Conservation (phyloP, 768 basidiomycete genomes). For the Trametes villosa region DNA sequence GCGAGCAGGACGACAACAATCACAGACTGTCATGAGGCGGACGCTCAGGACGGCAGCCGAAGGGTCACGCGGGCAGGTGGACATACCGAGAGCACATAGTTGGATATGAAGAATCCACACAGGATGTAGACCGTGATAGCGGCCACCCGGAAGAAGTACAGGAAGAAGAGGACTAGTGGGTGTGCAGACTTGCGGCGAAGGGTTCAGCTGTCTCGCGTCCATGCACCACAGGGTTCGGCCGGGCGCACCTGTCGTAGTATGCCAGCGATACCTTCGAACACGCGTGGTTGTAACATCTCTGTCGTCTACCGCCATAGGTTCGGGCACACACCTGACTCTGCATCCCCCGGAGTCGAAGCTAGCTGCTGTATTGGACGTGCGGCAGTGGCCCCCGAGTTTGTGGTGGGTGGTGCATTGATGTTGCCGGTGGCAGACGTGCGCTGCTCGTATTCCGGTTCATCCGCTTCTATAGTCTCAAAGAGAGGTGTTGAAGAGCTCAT, state of each 20-base stretch:
- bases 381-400: constrained; percentile 49
- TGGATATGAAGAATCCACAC: constrained; percentile 87
- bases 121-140: constrained; percentile 94
- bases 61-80: not conserved
- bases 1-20: constrained; percentile 91
- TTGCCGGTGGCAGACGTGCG: constrained; percentile 38
- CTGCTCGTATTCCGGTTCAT: constrained; percentile 53
- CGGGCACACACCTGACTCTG: constrained; percentile 69
- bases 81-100: constrained; percentile 92
- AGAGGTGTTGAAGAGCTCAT: constrained; percentile 71
- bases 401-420: constrained; percentile 37
- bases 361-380: constrained; percentile 49
- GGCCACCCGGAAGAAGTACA: constrained; percentile 85
- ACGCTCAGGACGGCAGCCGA: not conserved
- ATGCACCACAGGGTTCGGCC: not conserved
- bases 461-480: constrained; percentile 83
- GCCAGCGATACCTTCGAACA: constrained; percentile 55
- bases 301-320: not conserved
- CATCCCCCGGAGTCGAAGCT: constrained; percentile 63
- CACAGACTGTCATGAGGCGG: constrained; percentile 62
- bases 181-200: constrained; percentile 64
- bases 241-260: constrained; percentile 72
- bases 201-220: not conserved
- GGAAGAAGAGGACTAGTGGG: constrained; percentile 81
- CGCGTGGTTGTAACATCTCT: not conserved